These are phyloP conservation scores for Haplosporangium sp. DNA, from an alignment of 371 early-diverging fungal genomes.

Conservation along the genomic window DNA sequence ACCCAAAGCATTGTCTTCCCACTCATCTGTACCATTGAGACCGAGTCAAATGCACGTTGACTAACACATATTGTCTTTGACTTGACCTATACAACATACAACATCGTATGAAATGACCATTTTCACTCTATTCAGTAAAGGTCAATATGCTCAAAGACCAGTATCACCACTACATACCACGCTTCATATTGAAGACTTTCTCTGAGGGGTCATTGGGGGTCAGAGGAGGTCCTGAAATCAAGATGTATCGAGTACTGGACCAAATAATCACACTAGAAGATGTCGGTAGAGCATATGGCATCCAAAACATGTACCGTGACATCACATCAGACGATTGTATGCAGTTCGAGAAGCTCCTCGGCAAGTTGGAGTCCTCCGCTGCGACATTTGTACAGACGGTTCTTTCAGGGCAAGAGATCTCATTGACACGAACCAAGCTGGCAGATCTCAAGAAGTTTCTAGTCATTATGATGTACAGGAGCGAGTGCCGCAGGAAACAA, in stretches of 20 bases:
- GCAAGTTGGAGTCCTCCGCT: conserved; percentile 14
- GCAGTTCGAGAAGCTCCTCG: conserved; percentile 29
- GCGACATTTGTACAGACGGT: conserved; percentile 17
- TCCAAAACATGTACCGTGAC: conserved; percentile 32
- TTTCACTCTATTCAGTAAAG: too few relatives aligned
- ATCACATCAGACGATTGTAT: conserved; percentile 22
- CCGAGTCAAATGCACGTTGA: too few relatives aligned
- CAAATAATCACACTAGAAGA: conserved; percentile 5
- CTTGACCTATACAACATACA: too few relatives aligned
- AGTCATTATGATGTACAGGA: conserved; percentile 21
- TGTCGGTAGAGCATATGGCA: conserved; percentile 17
- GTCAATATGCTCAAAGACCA: conserved; percentile 4
- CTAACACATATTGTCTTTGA: too few relatives aligned
- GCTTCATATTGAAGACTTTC: conserved; percentile 37
- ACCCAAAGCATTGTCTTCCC: too few relatives aligned
- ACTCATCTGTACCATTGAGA: too few relatives aligned
- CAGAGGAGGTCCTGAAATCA: conserved; percentile 11
- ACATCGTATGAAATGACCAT: too few relatives aligned
- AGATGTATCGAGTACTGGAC: conserved; percentile 10
- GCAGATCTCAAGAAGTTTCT: conserved; percentile 32
- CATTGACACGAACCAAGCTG: conserved; percentile 20
- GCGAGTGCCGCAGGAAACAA: conserved; percentile 20
- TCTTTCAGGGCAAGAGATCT: conserved; percentile 2
- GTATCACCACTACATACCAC: conserved; percentile 43
- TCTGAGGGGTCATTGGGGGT: conserved; percentile 10